phyloP scores from a whole-genome alignment of 2,329 filamentous ascomycete species.

The Cladosporium velox region DNA sequence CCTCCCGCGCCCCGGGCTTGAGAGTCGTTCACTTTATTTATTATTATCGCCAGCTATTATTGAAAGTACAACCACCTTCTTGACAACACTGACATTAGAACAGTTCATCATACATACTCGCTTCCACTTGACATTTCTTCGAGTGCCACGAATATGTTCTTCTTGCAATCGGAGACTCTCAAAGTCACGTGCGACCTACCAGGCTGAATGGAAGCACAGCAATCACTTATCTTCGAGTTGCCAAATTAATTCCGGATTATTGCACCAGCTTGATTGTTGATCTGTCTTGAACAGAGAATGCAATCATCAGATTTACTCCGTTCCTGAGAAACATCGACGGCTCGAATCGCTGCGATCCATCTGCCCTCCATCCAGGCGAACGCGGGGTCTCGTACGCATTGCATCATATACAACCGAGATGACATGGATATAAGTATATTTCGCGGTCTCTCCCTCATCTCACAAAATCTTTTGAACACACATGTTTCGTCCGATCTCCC shows the following conservation, averaged over 20 bases:
- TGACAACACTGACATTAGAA: neutral
- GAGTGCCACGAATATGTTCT: neutral
- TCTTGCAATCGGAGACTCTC: neutral
- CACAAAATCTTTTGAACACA: no score
- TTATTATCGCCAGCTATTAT: neutral
- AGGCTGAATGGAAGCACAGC: no score
- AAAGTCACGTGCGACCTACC: neutral
- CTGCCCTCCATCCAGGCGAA: neutral
- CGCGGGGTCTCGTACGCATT: slow-evolving; percentile 2
- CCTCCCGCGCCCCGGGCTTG: slow-evolving; percentile 2
- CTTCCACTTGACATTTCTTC: no score
- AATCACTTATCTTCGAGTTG: neutral
- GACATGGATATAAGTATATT: neutral
- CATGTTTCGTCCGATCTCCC: neutral
- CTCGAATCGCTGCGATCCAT: no score
- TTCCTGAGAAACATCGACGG: neutral
- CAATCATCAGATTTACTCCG: neutral
- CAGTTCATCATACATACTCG: no score
- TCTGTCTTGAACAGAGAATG: neutral
- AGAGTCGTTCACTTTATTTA: neutral
- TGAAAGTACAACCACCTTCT: neutral
- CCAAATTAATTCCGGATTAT: neutral
- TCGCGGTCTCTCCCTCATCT: neutral
- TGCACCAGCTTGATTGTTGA: neutral
- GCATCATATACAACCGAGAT: neutral